Base-by-base conservation (phyloP, 768 basidiomycete species). In the Mycena chlorophos region DNA sequence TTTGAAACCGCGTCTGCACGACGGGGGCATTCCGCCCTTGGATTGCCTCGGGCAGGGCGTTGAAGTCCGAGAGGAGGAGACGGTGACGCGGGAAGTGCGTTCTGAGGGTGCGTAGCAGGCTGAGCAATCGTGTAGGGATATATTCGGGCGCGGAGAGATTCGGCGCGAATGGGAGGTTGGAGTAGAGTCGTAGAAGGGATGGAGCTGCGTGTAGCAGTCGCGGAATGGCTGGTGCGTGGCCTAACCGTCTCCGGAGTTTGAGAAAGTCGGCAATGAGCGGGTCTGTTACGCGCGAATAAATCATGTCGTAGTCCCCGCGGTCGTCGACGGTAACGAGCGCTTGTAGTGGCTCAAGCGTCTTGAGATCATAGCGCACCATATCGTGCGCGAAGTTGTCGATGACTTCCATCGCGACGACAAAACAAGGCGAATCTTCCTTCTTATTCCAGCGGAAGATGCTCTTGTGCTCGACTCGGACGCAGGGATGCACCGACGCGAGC, bases 301-400 rank as follows among this genome's bases (percentile, higher is more conserved):
- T 75, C 48, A 85, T 86, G 56, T 85, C 77, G 65, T 93, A 97
- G 62, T 97, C 92, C 55, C 94, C 93, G 1, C 83, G 73, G 16
- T 79, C 75, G 71, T 92, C 87, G 60, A 97, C 78, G 13, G 87
- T 81, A 17, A 98, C 86, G 14, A 91, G 62, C 22, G 86, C 91
- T 69, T 99, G 95, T 46, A 88, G 84, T 0, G 97, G 94, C 63
- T 86, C 75, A 56, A 93, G 77, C 2, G 89, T 91, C 25, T 78
- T 74, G 42, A 89, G 73, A 66, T 95, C 88, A 65, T 98, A 98
- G 29, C 96, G 89, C 38, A 99, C 80, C 64, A 96, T 80, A 66
- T 99, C 97, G 67, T 98, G 96, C 1, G 94, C 88, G 64, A 98
- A 96, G 70, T 99, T 99, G 72, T 98, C 96, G 54, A 97, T 82